Evolutionary conservation across 1,284 basidiomycete genomes (phyloP).

Genomic region (Trametes pubescens): DNA sequence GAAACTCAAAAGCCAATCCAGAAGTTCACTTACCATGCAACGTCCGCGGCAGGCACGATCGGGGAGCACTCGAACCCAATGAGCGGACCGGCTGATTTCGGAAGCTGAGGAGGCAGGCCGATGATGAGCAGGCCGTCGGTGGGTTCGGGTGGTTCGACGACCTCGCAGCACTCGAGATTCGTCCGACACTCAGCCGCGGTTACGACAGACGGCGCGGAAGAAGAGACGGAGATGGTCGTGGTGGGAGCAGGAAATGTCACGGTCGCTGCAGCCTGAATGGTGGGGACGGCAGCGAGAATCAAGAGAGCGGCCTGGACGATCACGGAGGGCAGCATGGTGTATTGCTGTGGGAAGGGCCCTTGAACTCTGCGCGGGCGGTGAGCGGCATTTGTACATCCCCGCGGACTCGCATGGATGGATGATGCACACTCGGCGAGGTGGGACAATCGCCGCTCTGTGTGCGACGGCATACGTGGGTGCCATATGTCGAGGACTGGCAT

Average conservation of each 20-base stretch:
- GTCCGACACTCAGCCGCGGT: conserved; percentile 7
- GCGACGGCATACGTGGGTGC: neutral
- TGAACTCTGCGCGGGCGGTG: conserved; percentile 3
- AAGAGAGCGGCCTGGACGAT: neutral
- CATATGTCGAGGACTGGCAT: neutral
- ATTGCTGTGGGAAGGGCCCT: conserved; percentile 12
- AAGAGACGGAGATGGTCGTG: neutral
- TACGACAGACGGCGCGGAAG: neutral
- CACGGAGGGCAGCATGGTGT: conserved; percentile 3
- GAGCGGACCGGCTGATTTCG: neutral
- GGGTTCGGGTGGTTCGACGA: conserved; percentile 1
- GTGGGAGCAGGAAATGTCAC: conserved; percentile 3
- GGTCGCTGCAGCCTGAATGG: neutral
- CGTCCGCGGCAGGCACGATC: neutral
- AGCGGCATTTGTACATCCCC: conserved; percentile 5
- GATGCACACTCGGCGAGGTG: neutral
- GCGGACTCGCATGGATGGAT: neutral
- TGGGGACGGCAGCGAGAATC: conserved; percentile 2
- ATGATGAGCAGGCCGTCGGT: neutral
- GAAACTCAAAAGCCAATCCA: neutral
- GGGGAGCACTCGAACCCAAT: neutral
- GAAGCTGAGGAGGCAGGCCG: neutral
- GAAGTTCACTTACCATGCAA: neutral
- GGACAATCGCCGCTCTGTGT: conserved; percentile 8
- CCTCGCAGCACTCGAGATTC: conserved; percentile 6